Evolutionary conservation across 148 eudicot genomes (phyloP).

Genomic region (Camellia granthamiana): DNA sequence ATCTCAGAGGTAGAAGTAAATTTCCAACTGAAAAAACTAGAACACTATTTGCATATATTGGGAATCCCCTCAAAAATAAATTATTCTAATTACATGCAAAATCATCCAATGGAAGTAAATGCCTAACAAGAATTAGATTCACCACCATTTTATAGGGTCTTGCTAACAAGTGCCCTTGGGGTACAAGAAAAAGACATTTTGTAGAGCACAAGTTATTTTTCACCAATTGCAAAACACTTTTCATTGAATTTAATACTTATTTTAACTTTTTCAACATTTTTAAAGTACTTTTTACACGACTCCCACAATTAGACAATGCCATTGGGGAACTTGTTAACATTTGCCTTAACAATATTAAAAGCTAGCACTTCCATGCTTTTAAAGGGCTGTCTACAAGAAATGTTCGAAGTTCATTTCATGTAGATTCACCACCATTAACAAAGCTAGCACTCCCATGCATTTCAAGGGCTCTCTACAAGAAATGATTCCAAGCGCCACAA

Average conservation of each 20-base stretch:
- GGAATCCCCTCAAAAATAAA: not conserved
- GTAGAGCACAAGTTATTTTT: no score
- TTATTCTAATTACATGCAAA: not conserved
- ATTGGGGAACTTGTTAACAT: no score
- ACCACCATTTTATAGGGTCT: not conserved
- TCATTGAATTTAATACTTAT: no score
- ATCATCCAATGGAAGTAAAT: no score
- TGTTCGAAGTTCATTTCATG: no score
- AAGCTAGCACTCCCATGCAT: not conserved
- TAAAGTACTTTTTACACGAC: no score
- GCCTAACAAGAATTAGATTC: not conserved
- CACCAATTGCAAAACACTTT: no score
- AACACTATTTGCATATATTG: not conserved
- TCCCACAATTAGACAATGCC: no score
- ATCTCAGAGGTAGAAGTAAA: not conserved
- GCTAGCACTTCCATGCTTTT: not conserved
- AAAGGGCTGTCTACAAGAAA: no score
- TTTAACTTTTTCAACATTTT: no score
- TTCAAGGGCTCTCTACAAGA: not conserved
- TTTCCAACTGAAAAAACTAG: not conserved
- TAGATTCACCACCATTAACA: not conserved
- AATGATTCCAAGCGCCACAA: constrained; percentile 1
- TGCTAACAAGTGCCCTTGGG: no score
- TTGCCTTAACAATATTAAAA: not conserved
- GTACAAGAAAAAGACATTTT: no score